phyloP scores from a whole-genome alignment of 352 stramenopile genomes.

The Pythium periplocum region DNA sequence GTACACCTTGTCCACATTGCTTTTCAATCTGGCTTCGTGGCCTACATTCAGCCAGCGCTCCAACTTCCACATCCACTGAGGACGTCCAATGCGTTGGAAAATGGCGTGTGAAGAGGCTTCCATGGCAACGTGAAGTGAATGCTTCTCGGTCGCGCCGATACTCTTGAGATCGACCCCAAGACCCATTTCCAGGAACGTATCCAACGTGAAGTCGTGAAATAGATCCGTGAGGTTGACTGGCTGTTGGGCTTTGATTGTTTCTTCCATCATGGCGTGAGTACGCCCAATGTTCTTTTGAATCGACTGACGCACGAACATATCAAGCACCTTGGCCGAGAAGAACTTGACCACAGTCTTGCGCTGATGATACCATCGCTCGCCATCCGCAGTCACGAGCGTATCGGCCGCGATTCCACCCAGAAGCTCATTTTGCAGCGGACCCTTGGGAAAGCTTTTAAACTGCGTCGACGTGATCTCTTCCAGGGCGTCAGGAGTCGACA shows the following conservation, averaged over 20 bases:
- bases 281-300: conserved; percentile 27
- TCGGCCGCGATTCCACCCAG: conserved; percentile 8
- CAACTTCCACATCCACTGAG: conserved; percentile 37
- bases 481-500: conserved; percentile 1
- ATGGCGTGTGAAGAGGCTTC: neutral
- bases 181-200: conserved; percentile 41
- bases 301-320: conserved; percentile 31
- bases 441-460: conserved; percentile 32
- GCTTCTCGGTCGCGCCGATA: conserved; percentile 32
- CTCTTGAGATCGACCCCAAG: conserved; percentile 34
- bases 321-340: conserved; percentile 33
- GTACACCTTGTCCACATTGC: conserved; percentile 21
- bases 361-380: conserved; percentile 37
- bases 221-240: conserved; percentile 30
- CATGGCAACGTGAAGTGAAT: conserved; percentile 23
- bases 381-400: conserved; percentile 7
- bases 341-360: conserved; percentile 33
- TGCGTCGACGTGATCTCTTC: conserved; percentile 15
- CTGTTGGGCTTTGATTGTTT: conserved; percentile 13
- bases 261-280: conserved; percentile 24
- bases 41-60: conserved; percentile 37
- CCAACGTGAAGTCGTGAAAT: conserved; percentile 39
- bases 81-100: conserved; percentile 17
- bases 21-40: conserved; percentile 19
- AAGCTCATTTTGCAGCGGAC: conserved; percentile 3